Conservation (phyloP, 331 rosid genomes). For the Cucumis variabilis region DNA sequence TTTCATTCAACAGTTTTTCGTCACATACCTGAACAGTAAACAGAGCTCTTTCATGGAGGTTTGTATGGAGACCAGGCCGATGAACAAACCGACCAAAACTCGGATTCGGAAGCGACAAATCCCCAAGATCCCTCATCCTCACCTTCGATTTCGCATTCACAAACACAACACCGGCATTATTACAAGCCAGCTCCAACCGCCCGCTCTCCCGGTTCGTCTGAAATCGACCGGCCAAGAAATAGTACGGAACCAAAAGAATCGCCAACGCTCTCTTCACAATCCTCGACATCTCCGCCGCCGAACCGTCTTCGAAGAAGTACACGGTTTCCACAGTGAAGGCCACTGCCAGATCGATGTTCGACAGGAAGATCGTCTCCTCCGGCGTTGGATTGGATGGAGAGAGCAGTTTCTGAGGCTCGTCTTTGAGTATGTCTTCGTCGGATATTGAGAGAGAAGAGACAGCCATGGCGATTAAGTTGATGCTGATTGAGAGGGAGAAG, state of each 20-base stretch:
- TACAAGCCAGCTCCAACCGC: constrained; percentile 5
- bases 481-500: not conserved
- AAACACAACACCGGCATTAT: constrained; percentile 10
- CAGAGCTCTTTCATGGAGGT: not conserved
- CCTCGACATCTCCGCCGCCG: constrained; percentile 5
- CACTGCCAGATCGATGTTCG: constrained; percentile 18
- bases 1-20: not conserved
- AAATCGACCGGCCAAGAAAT: constrained; percentile 19
- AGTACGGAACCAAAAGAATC: constrained; percentile 19
- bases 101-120: constrained; percentile 22
- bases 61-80: constrained; percentile 12
- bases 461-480: not conserved
- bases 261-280: not conserved
- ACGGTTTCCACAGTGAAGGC: constrained; percentile 27
- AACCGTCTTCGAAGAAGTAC: not conserved
- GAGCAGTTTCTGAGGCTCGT: not conserved
- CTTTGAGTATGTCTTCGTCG: constrained; percentile 1
- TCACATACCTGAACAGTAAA: constrained; percentile 19
- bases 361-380: constrained; percentile 11
- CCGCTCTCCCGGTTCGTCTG: not conserved
- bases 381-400: constrained; percentile 15
- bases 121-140: not conserved
- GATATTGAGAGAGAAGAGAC: not conserved
- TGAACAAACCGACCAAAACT: constrained; percentile 6
- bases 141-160: constrained; percentile 13